Evolutionary conservation across 2,329 filamentous ascomycete species (phyloP), one percentile per base, ranked within the genome.

Genomic region (Alternaria tenuissima): DNA sequence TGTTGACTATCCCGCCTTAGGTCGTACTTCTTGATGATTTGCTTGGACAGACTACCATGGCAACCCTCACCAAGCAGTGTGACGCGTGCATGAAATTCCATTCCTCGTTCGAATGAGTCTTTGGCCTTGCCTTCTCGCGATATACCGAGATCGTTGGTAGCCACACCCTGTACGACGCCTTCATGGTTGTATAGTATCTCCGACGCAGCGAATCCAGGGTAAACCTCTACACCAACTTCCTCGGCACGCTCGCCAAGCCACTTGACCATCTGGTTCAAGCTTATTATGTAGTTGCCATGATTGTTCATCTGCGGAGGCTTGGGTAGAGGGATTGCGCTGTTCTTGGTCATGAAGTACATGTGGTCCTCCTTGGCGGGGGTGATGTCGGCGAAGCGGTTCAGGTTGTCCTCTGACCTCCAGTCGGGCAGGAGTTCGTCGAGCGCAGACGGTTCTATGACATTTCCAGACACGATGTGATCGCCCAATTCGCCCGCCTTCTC

Each of bases 221-320:
- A 99, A 12, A 99, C 88, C 80, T 99, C 95, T 28, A 99, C 95
- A 32, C 95, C 95, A 30, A 96, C 76, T 81, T 98, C 95, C 80
- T 99, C 95, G n/a, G 95, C 95, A 48, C 94, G 88, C 78, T 98
- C 95, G 49, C 92, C 94, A 3, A 99, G 85, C 95, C 95, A 99
- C 80, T 94, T 96, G 58, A 91, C 91, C 74, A 99, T 90, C 79
- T 98, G 92, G 79, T 96, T 98, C 73, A 99, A 82, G 75, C 92
- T 96, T 74, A 99, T 89, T 68, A 99, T 99, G 79, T 96, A 98
- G 81, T 99, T 99, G 68, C 95, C 95, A 73, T 96, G 88, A 78
- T 99, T 99, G 83, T 94, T 88, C 95, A 99, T 99, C 82, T 98
- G 95, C 32, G 95, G 95, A 44, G 95, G 95, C 12, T 90, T 88